These are phyloP conservation scores for Botrytis pseudocinerea DNA, from an alignment of 2,329 filamentous ascomycete genomes.

Conservation along the genomic window DNA sequence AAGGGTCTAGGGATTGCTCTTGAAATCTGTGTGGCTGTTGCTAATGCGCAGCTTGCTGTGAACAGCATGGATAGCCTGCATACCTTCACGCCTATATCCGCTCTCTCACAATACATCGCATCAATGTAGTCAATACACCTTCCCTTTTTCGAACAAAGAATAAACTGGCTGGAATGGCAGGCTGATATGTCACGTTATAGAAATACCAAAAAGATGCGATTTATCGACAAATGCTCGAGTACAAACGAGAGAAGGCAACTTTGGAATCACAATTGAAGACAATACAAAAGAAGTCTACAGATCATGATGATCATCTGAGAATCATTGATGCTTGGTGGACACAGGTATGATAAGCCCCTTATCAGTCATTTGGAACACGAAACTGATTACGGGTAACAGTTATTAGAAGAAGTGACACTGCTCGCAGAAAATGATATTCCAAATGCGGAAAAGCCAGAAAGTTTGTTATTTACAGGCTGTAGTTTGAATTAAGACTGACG, in stretches of 20 bases:
- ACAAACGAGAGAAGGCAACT: slow-evolving; percentile 84
- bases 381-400: slow-evolving; percentile 44
- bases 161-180: slow-evolving; percentile 44
- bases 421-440: slow-evolving; percentile 54
- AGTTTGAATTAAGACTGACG: slow-evolving; percentile 32
- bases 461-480: slow-evolving; percentile 4
- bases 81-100: slow-evolving; percentile 36
- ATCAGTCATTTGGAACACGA: slow-evolving; percentile 1
- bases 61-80: slow-evolving; percentile 46
- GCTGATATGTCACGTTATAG: slow-evolving; percentile 50
- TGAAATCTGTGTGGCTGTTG: slow-evolving; percentile 40
- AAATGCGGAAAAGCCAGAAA: slow-evolving; percentile 41
- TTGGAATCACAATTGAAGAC: slow-evolving; percentile 81
- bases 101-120: slow-evolving; percentile 30
- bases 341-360: slow-evolving; percentile 62
- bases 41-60: slow-evolving; percentile 50
- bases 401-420: slow-evolving; percentile 64
- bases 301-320: slow-evolving; percentile 91
- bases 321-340: slow-evolving; percentile 91
- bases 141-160: slow-evolving; percentile 32
- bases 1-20: slow-evolving; percentile 28
- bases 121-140: slow-evolving; percentile 24
- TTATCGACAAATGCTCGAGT: slow-evolving; percentile 95
- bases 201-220: slow-evolving; percentile 95
- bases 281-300: slow-evolving; percentile 71